phyloP scores from a whole-genome alignment of 495 filamentous ascomycete species.

The Aspergillus nidulans region DNA sequence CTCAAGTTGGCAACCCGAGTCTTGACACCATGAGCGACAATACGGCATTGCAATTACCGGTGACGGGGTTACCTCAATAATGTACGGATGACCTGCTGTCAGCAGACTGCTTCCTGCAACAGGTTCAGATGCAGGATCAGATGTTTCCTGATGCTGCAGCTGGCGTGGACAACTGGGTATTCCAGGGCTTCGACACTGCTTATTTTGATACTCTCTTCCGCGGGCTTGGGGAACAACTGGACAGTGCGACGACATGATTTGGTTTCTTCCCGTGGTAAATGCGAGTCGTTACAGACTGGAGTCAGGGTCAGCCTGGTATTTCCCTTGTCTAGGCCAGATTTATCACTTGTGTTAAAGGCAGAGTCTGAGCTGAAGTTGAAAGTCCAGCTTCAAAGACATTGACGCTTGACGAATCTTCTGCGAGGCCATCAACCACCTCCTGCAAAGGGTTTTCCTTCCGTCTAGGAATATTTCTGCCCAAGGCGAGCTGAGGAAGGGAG shows the following conservation, averaged over 20 bases:
- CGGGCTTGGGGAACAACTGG: background rate
- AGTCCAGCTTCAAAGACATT: too few species aligned
- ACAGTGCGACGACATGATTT: background rate
- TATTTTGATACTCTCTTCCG: background rate
- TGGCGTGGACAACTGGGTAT: constrained; percentile 1
- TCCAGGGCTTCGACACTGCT: constrained; percentile 1
- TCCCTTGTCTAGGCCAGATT: too few species aligned
- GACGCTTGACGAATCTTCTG: too few species aligned
- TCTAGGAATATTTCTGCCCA: too few species aligned
- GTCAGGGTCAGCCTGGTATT: too few species aligned
- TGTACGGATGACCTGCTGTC: background rate
- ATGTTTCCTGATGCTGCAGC: constrained; percentile 3
- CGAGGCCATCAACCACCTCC: too few species aligned
- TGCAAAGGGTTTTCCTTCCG: too few species aligned
- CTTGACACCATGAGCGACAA: background rate
- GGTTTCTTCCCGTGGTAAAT: background rate
- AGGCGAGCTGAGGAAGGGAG: too few species aligned
- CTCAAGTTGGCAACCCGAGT: background rate
- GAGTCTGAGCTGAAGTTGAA: too few species aligned
- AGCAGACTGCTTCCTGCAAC: background rate
- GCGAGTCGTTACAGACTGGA: too few species aligned
- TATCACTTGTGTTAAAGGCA: too few species aligned
- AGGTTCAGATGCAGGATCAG: background rate
- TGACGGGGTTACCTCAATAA: background rate
- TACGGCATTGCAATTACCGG: background rate